A percentile compares a stretch with the other conserved stretches of the same genome.
phyloP scores from a whole-genome alignment of 352 stramenopile genomes.

The Pythium brachiatum region DNA sequence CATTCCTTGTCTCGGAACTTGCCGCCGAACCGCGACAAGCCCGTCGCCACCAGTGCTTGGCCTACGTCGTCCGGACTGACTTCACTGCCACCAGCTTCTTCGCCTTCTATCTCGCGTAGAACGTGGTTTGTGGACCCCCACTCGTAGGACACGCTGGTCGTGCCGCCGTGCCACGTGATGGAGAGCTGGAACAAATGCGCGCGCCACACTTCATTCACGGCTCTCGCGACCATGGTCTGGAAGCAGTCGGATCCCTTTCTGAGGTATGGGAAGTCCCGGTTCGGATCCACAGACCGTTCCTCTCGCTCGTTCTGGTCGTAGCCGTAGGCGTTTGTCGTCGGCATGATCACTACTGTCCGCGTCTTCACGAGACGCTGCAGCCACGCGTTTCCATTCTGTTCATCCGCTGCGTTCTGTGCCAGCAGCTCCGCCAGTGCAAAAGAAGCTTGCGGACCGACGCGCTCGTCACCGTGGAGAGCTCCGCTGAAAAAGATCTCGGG shows the following conservation, averaged over 20 bases:
- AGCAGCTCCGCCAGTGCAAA: slow-evolving; percentile 75
- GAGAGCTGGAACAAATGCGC: slow-evolving; percentile 94
- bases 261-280: slow-evolving; percentile 97
- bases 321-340: slow-evolving; percentile 91
- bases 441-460: slow-evolving; percentile 85
- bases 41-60: slow-evolving; percentile 42
- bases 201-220: slow-evolving; percentile 94
- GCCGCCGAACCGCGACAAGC: slow-evolving; percentile 67
- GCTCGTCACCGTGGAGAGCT: slow-evolving; percentile 93
- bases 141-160: slow-evolving; percentile 94
- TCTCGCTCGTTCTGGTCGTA: slow-evolving; percentile 78
- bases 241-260: slow-evolving; percentile 83
- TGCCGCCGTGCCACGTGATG: slow-evolving; percentile 97
- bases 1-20: slow-evolving; percentile 49
- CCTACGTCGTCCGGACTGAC: slow-evolving; percentile 49
- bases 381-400: slow-evolving; percentile 48
- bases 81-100: slow-evolving; percentile 39
- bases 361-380: slow-evolving; percentile 68
- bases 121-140: slow-evolving; percentile 91
- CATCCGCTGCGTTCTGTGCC: slow-evolving; percentile 40
- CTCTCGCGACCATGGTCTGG: slow-evolving; percentile 90
- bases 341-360: slow-evolving; percentile 39
- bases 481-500: slow-evolving; percentile 95
- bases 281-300: slow-evolving; percentile 91
- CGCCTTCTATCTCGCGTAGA: slow-evolving; percentile 31